These are phyloP conservation scores for Pythium aquatile DNA, from an alignment of 352 stramenopile species.

Conservation along the genomic window DNA sequence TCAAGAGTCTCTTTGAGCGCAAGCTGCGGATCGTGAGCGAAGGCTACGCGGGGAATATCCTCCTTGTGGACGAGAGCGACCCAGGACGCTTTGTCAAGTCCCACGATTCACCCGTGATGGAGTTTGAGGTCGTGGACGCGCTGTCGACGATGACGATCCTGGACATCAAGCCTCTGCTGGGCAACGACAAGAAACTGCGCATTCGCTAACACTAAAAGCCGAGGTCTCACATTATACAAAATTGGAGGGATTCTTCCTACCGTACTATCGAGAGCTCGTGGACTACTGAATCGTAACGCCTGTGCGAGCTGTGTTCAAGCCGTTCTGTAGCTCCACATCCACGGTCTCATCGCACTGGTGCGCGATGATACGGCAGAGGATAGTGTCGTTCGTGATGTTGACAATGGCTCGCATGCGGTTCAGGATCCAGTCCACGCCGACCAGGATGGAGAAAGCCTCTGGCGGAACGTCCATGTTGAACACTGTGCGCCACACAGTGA, in stretches of 20 bases:
- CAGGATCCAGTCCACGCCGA: conserved; percentile 71
- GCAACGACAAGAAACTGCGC: background rate
- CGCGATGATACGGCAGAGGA: conserved; percentile 76
- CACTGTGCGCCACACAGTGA: conserved; percentile 76
- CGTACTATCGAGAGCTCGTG: too few species aligned
- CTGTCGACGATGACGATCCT: background rate
- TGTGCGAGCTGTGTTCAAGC: background rate
- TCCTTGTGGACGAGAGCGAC: conserved; percentile 10
- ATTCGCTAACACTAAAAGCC: background rate
- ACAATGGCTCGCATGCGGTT: conserved; percentile 70
- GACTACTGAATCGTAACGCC: background rate
- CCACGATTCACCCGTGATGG: background rate
- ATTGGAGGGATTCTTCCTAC: too few species aligned
- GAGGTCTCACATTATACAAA: too few species aligned
- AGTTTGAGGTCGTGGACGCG: background rate
- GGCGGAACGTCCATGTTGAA: conserved; percentile 52
- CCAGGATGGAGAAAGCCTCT: conserved; percentile 60
- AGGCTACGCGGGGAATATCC: conserved; percentile 1
- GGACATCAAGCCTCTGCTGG: background rate
- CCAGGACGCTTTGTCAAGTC: conserved; percentile 1
- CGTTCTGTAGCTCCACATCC: conserved; percentile 15
- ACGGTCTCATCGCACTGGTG: conserved; percentile 62
- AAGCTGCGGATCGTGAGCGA: conserved; percentile 10
- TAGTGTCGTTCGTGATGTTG: conserved; percentile 85
- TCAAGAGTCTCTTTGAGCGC: conserved; percentile 16